Evolutionary conservation across 192 early-diverging fungal genomes (phyloP).

Genomic region (Coemansia sp.): DNA sequence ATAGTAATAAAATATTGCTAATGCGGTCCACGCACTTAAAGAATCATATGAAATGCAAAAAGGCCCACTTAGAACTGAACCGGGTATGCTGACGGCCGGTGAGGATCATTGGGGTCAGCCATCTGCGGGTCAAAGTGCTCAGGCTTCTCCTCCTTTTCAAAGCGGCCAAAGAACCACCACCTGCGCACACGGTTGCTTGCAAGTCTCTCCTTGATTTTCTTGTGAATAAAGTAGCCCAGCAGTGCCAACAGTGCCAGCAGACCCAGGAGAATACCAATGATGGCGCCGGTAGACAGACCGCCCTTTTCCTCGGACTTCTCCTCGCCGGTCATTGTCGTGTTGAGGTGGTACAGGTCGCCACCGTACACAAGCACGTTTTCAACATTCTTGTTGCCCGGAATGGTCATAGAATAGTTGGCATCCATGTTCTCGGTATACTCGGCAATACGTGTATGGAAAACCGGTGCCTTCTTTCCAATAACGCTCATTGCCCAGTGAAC

Average conservation of each 20-base stretch:
- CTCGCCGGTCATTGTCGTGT: background rate
- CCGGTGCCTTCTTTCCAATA: conserved; percentile 21
- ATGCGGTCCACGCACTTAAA: background rate
- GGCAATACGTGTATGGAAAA: conserved; percentile 29
- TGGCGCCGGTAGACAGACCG: conserved; percentile 13
- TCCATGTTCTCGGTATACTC: conserved; percentile 36
- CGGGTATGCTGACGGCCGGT: conserved; percentile 10
- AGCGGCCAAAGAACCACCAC: conserved; percentile 43
- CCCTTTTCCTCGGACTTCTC: background rate
- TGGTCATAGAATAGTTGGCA: conserved; percentile 33
- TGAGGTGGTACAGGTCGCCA: conserved; percentile 31
- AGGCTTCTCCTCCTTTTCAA: conserved; percentile 14
- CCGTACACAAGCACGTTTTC: conserved; percentile 17
- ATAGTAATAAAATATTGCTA: too few relatives aligned
- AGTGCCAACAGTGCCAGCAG: conserved; percentile 16
- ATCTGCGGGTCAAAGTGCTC: background rate
- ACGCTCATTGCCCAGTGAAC: conserved; percentile 41
- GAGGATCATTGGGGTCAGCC: conserved; percentile 17
- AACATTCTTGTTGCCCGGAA: conserved; percentile 13
- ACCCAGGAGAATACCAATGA: conserved; percentile 15
- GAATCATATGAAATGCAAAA: conserved; percentile 3
- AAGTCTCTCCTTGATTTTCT: conserved; percentile 2
- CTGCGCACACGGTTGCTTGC: conserved; percentile 23
- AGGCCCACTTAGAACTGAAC: conserved; percentile 10
- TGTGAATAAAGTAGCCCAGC: conserved; percentile 13